phyloP scores from a whole-genome alignment of 371 early-diverging fungal species.

The Zychaea mexicana region DNA sequence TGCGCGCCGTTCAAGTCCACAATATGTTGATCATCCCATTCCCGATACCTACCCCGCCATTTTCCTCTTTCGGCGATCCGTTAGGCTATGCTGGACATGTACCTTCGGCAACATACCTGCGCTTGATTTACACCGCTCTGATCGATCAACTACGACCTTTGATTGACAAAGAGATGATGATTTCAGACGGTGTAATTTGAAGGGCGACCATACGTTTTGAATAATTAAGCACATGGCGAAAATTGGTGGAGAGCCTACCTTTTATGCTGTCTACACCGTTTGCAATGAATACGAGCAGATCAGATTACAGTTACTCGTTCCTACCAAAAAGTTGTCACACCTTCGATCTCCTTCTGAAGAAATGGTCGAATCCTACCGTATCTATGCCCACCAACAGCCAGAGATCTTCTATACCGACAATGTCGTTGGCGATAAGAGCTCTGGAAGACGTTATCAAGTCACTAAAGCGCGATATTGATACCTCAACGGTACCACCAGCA shows the following conservation, averaged over 20 bases:
- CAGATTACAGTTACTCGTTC: background rate
- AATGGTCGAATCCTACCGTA: background rate
- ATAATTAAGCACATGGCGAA: conserved; percentile 1
- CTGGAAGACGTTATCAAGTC: background rate
- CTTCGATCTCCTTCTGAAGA: background rate
- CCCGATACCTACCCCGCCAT: background rate
- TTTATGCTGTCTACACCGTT: background rate
- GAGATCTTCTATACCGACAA: background rate
- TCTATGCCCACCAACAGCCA: background rate
- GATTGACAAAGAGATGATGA: background rate
- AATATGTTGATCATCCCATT: no score
- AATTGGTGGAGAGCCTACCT: background rate
- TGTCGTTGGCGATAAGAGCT: background rate
- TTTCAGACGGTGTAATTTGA: background rate
- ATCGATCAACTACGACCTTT: background rate
- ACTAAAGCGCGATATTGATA: background rate
- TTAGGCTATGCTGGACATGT: background rate
- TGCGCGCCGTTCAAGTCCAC: background rate
- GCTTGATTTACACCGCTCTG: background rate
- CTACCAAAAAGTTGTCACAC: background rate
- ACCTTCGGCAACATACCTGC: background rate
- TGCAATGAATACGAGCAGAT: background rate
- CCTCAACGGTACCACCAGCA: background rate
- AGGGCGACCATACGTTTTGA: background rate
- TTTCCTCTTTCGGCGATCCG: background rate